Base-by-base conservation (phyloP, 2,329 filamentous ascomycete genomes). In the Trichoderma simmonsii region DNA sequence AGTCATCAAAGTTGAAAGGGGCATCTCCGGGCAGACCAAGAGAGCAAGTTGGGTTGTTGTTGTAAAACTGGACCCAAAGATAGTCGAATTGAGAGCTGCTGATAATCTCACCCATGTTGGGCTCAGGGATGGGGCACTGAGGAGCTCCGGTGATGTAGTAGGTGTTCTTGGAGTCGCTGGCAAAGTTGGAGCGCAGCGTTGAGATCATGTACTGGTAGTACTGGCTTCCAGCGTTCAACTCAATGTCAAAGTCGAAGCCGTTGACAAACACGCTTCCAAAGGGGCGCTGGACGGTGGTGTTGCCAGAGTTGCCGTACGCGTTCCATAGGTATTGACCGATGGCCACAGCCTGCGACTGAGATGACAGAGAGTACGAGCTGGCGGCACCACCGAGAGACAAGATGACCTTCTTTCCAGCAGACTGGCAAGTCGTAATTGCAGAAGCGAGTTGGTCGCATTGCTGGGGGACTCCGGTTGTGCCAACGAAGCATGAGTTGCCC, bases 241-340 rank as follows among this genome's bases (percentile, higher is more conserved):
- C 85, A 48, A 86, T 82, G 71, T 87, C 85, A 67, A 86, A 84
- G 75, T 88, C 86, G 76, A 84, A 88, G 18, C 86, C 85, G 74
- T 89, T 85, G 36, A 89, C 83, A 3, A 83, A 77, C 30, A 83
- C 82, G 71, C 81, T 77, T 34, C 85, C 85, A 72, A 86, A 85
- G 15, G 86, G 85, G 28, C 86, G 80, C 15, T 80, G 78, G 15
- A 77, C 77, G 1, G 72, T 75, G 30, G 76, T 79, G 24, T 75
- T 74, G 3, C 77, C 80, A 4, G 80, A 76, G 21, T 82, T 82
- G 34, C 83, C 85, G 73, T 85, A 86, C 0, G 82, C 79, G 15
- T 82, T 77, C 84, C 83, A 83, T 61, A 81, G 77, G 56, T 75
- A 74, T 34, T 75, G 74, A n/a, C 73, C 74, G 32, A 75, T 75